Evolutionary conservation across 1,284 basidiomycete genomes (phyloP), one percentile per base, ranked within the genome.

Genomic region (Rhodotorula sp.): DNA sequence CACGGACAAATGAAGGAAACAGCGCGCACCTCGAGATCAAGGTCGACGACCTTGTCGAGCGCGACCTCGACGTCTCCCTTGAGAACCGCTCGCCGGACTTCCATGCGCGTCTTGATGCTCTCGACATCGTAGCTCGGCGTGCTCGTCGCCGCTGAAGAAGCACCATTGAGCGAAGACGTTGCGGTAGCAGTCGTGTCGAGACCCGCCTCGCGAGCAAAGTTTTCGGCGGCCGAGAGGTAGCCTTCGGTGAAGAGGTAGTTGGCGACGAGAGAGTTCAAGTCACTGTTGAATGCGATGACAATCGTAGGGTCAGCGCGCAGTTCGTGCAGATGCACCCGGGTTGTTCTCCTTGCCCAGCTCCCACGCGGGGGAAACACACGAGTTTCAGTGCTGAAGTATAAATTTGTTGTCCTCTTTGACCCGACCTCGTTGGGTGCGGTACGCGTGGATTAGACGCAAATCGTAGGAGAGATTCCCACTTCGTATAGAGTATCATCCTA

Each of bases 231-330:
- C 30, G 91, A 89, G 79, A 95, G 94, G 85, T 95, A 97, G 3
- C 95, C 95, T 80, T 98, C 95, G 67, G 96, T 93, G 73, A 98
- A 91, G 69, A 99, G 89, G 81, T 97, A 99, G 81, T 99, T 93
- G 88, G 97, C 95, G 60, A 99, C 88, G n/a, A 99, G 86, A 7
- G 89, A 87, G 81, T 99, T 96, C 71, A 99, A 83, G 80, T 99
- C 95, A 82, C 95, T 91, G 75, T 68, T 42, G 7, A 30, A 46
- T 12, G 53, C 58, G 17, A 22, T 10, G 42, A 15, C 55, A 56
- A 30, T 60, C n/a, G n/a, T n/a, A n/a, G 69, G 74, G 75, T 68
- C 85, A 77, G 70, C 48, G 30, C 48, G 33, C 29, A 37, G n/a
- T 48, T 26, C 55, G 2, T 30, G 8, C 15, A 20, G 10, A 33